Conservation (phyloP, 75 land plant genomes). For the Selaginella moellendorffii region DNA sequence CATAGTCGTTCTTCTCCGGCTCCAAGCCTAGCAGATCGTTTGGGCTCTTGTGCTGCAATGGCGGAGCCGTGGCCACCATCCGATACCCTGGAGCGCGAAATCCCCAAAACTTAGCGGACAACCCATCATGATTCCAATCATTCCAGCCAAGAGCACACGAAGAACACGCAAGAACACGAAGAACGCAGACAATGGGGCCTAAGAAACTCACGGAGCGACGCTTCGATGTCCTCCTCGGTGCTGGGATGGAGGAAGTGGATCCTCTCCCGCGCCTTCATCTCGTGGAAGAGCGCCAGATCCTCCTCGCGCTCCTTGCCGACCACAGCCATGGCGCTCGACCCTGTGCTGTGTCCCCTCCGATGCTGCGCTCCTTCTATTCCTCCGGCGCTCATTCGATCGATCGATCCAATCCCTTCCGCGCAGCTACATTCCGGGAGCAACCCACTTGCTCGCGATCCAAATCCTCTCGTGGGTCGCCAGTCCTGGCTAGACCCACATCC, state of each 20-base stretch:
- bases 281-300: neutral
- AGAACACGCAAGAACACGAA: neutral
- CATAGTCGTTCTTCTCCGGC: constrained; percentile 71
- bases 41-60: neutral
- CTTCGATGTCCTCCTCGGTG: neutral
- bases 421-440: too few relatives aligned
- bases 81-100: neutral
- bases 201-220: neutral
- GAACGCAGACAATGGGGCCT: neutral
- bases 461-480: too few relatives aligned
- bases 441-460: too few relatives aligned
- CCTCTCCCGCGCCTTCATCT: neutral
- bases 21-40: constrained; percentile 53
- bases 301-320: neutral
- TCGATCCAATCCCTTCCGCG: too few relatives aligned
- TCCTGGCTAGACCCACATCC: too few relatives aligned
- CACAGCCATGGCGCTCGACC: neutral
- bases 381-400: too few relatives aligned
- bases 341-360: neutral
- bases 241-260: neutral
- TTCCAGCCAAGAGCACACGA: too few relatives aligned
- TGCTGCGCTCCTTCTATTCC: too few relatives aligned
- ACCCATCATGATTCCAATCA: too few relatives aligned
- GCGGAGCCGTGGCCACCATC: neutral
- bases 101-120: too few relatives aligned